Percentiles rank a stretch among this genome's conserved stretches.
phyloP scores from a whole-genome alignment of 1,284 basidiomycete species.

The Butyriboletus appendiculatus region DNA sequence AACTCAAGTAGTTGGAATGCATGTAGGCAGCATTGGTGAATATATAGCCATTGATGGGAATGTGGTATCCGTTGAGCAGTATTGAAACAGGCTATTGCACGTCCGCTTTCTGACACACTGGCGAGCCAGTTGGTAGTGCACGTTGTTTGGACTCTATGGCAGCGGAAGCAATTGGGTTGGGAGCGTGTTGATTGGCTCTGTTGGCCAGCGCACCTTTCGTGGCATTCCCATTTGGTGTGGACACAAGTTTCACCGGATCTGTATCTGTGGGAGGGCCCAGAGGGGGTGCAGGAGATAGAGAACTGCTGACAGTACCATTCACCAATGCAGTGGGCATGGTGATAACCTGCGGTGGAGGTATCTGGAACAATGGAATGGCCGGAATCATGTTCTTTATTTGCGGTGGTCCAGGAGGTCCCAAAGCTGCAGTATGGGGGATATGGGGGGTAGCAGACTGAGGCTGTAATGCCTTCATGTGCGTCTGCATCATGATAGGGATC shows the following conservation, averaged over 20 bases:
- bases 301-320: constrained; percentile 13
- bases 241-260: constrained; percentile 22
- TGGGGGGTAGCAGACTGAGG: constrained; percentile 52
- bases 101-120: constrained; percentile 48
- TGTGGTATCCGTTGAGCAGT: constrained; percentile 47
- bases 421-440: constrained; percentile 48
- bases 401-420: constrained; percentile 36
- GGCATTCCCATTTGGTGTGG: constrained; percentile 20
- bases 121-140: constrained; percentile 15
- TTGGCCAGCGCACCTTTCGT: constrained; percentile 31
- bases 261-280: constrained; percentile 27
- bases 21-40: constrained; percentile 38
- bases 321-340: constrained; percentile 2
- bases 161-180: constrained; percentile 19
- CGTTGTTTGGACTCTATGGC: constrained; percentile 23
- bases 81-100: constrained; percentile 36
- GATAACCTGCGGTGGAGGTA: constrained; percentile 15
- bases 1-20: too few species aligned
- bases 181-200: constrained; percentile 32
- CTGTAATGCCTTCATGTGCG: constrained; percentile 54
- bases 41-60: constrained; percentile 46
- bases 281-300: constrained; percentile 24
- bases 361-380: constrained; percentile 19
- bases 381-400: constrained; percentile 31
- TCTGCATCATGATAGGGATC: constrained; percentile 51